These are phyloP conservation scores for Microbotryum violaceum DNA, from an alignment of 1,284 basidiomycete genomes.

Conservation along the genomic window DNA sequence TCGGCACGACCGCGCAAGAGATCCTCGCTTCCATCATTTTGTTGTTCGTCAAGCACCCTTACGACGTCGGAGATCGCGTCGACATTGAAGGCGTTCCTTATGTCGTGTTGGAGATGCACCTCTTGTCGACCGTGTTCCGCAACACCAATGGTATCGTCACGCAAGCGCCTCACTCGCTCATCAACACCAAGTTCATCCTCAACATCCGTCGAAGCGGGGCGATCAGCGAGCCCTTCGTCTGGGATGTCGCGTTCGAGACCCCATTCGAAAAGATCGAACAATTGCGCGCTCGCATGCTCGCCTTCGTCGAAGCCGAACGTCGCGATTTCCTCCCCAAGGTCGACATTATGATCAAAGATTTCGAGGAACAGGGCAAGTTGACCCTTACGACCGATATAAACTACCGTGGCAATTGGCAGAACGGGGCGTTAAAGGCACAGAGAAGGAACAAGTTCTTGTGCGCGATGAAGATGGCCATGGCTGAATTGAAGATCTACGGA, in stretches of 20 bases:
- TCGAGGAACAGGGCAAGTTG: conserved; percentile 74
- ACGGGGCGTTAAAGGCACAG: conserved; percentile 58
- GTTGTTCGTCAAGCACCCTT: conserved; percentile 58
- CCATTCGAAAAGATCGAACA: conserved; percentile 68
- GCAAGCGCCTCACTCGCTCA: conserved; percentile 58
- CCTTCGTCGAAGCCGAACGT: conserved; percentile 56
- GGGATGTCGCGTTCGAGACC: conserved; percentile 73
- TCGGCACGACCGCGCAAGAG: conserved; percentile 41
- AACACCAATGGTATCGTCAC: conserved; percentile 47
- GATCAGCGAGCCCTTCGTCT: conserved; percentile 57
- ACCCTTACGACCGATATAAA: conserved; percentile 72
- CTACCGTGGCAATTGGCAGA: conserved; percentile 85
- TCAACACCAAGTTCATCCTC: conserved; percentile 57
- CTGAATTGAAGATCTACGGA: conserved; percentile 60
- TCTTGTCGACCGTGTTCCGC: conserved; percentile 60
- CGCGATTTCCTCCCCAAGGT: conserved; percentile 39
- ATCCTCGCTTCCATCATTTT: conserved; percentile 45
- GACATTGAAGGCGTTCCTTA: conserved; percentile 50
- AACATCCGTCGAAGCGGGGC: conserved; percentile 47
- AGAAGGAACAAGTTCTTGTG: conserved; percentile 88
- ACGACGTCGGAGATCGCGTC: conserved; percentile 79
- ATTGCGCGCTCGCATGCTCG: conserved; percentile 71
- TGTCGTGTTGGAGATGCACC: conserved; percentile 68
- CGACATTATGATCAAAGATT: conserved; percentile 51
- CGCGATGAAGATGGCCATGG: conserved; percentile 65